Base-by-base conservation (phyloP, 2,329 filamentous ascomycete species). In the Claviceps pazoutovae region DNA sequence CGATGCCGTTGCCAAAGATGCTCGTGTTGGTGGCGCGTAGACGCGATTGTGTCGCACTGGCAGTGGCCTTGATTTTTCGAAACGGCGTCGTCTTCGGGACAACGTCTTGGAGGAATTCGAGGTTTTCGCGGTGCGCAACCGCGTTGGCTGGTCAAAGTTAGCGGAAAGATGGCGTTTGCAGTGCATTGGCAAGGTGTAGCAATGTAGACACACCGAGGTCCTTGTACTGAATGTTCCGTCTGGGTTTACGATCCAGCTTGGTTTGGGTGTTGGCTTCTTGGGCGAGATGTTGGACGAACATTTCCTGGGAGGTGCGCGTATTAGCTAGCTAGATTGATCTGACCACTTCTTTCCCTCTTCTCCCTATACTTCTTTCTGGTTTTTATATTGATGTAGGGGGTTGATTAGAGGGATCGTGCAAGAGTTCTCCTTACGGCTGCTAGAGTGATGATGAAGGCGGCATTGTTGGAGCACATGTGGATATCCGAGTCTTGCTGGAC, bases 141-240 rank as follows among this genome's bases (percentile, higher is more conserved):
- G 93, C 91, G 61, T 81, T 86, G 59, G 90, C 88, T 89, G 61
- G 39, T 11, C 9, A 30, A 49, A 14, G 13, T 48, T 17, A n/a
- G 11, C 4, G 7, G 23, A 2, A 16, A 14, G 23, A 4, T 16
- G 34, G 21, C 13, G 5, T 8, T 3, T 16, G 37, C 11, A n/a
- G 14, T 14, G 26, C 5, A 4, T 2, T n/a, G 2, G 17, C n/a
- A 52, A 9, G 1, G 9, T 34, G 9, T 34, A 4, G 30, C 9
- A 34, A 34, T 34, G 30, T 34, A 34, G 9, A 11, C 75, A 53
- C 72, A 89, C 86, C 84, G 43, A 98, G 77, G 68, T 98, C 93
- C 64, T 88, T 88, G 73, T 98, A 98, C 66, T 97, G 93, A 56
- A 98, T 85, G 62, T 94, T 96, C 55, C 90, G 82, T 52, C 93